Conservation (phyloP, 257 asterid genomes). For the Solanum appendiculatum region DNA sequence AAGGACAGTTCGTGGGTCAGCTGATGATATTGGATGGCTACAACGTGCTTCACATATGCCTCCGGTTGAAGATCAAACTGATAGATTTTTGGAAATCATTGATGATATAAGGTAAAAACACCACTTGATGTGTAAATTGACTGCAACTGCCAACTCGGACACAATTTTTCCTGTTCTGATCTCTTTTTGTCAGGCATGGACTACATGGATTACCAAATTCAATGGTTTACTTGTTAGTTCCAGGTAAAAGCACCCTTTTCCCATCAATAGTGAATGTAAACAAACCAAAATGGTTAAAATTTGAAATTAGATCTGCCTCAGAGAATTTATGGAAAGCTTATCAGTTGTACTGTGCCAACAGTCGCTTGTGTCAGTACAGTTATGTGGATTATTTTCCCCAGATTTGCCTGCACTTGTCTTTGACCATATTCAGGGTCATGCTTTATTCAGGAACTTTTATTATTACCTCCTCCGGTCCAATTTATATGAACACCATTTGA, state of each 20-base stretch:
- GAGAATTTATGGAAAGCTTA: not conserved
- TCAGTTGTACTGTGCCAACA: not conserved
- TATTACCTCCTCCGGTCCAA: not conserved
- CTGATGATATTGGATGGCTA: slow-evolving; percentile 96
- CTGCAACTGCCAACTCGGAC: not conserved
- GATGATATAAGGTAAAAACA: slow-evolving; percentile 58
- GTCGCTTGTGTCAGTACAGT: not conserved
- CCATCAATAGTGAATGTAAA: not conserved
- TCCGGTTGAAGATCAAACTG: slow-evolving; percentile 85
- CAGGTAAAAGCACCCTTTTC: slow-evolving; percentile 45
- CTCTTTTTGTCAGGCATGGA: slow-evolving; percentile 67
- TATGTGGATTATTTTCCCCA: not conserved
- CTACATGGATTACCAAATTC: slow-evolving; percentile 77
- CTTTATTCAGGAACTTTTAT: not conserved
- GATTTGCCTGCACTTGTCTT: not conserved
- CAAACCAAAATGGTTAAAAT: not conserved
- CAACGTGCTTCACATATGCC: slow-evolving; percentile 70
- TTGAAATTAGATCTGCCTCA: not conserved
- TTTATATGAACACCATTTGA: not conserved
- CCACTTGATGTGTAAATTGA: not conserved
- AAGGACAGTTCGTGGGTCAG: slow-evolving; percentile 94
- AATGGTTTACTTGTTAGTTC: slow-evolving; percentile 87
- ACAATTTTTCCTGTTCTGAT: slow-evolving; percentile 6
- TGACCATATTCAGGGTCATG: not conserved
- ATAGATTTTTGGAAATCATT: slow-evolving; percentile 63